Percentiles rank a stretch among this genome's conserved stretches.
Evolutionary conservation across 306 rosid genomes (phyloP).

Genomic region (Glycyrrhiza uralensis): DNA sequence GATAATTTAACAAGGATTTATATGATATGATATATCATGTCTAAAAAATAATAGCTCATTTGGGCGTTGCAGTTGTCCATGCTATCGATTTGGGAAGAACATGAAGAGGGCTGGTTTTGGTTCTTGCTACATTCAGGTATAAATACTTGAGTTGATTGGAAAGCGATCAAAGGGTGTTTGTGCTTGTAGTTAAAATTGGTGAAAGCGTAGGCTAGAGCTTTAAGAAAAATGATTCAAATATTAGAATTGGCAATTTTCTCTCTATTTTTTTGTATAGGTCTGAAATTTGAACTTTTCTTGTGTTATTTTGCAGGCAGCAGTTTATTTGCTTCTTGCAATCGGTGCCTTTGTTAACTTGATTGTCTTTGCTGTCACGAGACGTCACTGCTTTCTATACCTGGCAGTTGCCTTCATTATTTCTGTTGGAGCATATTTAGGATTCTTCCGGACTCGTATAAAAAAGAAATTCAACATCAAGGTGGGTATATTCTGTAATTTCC

Average conservation of each 20-base stretch:
- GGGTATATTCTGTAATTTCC: not conserved
- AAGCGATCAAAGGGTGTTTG: not conserved
- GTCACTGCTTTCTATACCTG: constrained; percentile 59
- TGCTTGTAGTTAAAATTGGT: not conserved
- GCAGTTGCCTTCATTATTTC: constrained; percentile 52
- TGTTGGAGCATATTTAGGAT: constrained; percentile 64
- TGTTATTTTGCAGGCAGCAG: constrained; percentile 53
- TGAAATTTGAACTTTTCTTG: not conserved
- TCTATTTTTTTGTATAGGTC: too few species aligned
- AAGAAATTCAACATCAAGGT: constrained; percentile 86
- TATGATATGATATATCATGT: too few species aligned
- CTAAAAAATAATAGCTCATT: not conserved
- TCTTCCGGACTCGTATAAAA: constrained; percentile 61
- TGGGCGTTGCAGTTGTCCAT: constrained; percentile 70
- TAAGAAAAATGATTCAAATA: not conserved
- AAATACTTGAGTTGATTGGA: not conserved
- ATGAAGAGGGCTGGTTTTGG: constrained; percentile 89
- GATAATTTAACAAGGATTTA: not conserved
- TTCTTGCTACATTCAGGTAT: constrained; percentile 66
- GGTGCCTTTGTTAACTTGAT: constrained; percentile 50
- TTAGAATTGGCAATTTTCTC: not conserved
- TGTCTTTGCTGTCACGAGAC: constrained; percentile 56
- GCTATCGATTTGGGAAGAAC: constrained; percentile 88
- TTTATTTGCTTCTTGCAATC: constrained; percentile 48
- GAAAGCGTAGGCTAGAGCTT: not conserved